Base-by-base conservation (phyloP, 2,329 filamentous ascomycete genomes). In the Penicillium rolfsii region DNA sequence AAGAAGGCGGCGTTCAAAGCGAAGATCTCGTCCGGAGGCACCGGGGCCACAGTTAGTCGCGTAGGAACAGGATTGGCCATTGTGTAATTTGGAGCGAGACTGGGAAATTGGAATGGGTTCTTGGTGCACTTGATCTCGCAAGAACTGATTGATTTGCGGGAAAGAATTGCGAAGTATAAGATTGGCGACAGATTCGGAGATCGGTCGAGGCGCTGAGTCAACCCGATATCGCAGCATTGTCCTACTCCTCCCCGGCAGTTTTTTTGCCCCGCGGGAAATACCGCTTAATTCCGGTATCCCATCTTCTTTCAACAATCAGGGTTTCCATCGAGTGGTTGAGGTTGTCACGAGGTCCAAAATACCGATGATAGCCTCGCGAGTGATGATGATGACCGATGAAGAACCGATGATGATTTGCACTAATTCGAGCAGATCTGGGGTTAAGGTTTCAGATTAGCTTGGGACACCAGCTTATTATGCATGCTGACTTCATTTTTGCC, bases 1-100 rank as follows among this genome's bases (percentile, higher is more conserved):
- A 86, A 87, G 83, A 88, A 97, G 64, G 91, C 91, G 63, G 89
- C 87, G 85, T 93, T 91, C 72, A 97, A 82, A 55, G 92, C 92
- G 76, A 97, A 97, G 77, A 97, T 87, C 70, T 93, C 87, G 79
- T 97, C 93, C 76, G 95, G 91, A 49, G 93, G 92, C 62, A 93
- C 93, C 78, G 93, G 89, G 70, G 91, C 91, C 64, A 97, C 66
- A 22, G 66, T 65, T 24, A 70, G 67, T 52, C 67, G 90, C 68
- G 70, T 69, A 9, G 59, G 64, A 35, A 74, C 65, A 43, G 52
- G 24, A 50, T 73, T 68, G 48, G 68, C 68, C 73, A 75, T 75
- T 33, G 55, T 68, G 67, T 6, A 41, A 33, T 54, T n/a, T 3
- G 40, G 36, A 57, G 26, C 55, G 33, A 19, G 52, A 49, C 41